phyloP scores from a whole-genome alignment of 495 filamentous ascomycete species.

The Amphirosellinia nigrospora region DNA sequence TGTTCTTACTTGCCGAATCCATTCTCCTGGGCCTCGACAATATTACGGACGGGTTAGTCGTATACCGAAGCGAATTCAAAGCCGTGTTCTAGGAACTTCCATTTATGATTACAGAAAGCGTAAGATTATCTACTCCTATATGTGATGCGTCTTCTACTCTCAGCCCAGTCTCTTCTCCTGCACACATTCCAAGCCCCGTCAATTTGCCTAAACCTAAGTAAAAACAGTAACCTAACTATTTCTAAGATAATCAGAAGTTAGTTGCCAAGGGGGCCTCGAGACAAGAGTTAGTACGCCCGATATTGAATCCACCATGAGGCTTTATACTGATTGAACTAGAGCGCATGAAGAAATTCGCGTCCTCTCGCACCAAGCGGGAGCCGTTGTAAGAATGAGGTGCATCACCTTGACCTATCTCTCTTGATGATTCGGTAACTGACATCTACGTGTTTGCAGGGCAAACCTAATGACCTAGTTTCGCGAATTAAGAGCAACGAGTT shows the following conservation, averaged over 20 bases:
- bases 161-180: not conserved
- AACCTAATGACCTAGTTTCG: constrained; percentile 82
- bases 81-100: constrained; percentile 64
- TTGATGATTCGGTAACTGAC: not conserved
- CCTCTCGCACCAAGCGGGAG: constrained; percentile 81
- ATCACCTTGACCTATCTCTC: not conserved
- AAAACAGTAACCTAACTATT: constrained; percentile 31
- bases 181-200: too few species aligned
- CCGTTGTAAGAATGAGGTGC: constrained; percentile 72
- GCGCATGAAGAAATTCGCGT: constrained; percentile 93
- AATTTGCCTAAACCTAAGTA: not conserved
- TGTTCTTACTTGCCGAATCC: constrained; percentile 71
- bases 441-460: constrained; percentile 57
- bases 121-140: not conserved
- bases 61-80: constrained; percentile 73
- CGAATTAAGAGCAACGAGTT: constrained; percentile 75
- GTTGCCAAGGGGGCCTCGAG: constrained; percentile 75
- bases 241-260: constrained; percentile 77
- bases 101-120: constrained; percentile 45
- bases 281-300: constrained; percentile 61
- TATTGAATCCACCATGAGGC: not conserved
- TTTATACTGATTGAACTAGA: constrained; percentile 5
- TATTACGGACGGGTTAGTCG: constrained; percentile 71
- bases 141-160: not conserved
- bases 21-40: constrained; percentile 73